Evolutionary conservation across 331 rosid genomes (phyloP).

Genomic region (Quercus tomentella): DNA sequence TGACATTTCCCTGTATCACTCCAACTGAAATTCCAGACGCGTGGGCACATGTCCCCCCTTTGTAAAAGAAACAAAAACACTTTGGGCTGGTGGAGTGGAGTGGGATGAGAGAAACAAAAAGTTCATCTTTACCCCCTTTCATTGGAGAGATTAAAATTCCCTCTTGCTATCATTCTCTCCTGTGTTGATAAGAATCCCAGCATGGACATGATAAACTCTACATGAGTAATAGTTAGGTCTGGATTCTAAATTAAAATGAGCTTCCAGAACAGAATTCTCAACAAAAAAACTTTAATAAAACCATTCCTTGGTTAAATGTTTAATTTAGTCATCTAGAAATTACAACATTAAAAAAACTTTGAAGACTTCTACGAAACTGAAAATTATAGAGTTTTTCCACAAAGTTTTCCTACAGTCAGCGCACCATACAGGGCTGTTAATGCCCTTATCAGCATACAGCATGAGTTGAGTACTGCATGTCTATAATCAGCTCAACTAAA

Average conservation of each 20-base stretch:
- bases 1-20: slow-evolving; percentile 1
- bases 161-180: slow-evolving; percentile 15
- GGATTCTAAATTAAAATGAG: slow-evolving; percentile 7
- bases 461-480: background rate
- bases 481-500: background rate
- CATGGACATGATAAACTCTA: slow-evolving; percentile 20
- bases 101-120: slow-evolving; percentile 23
- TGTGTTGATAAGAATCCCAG: slow-evolving; percentile 40
- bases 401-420: background rate
- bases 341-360: background rate
- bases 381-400: background rate
- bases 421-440: background rate
- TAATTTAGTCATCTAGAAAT: background rate
- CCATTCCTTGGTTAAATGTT: background rate
- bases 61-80: slow-evolving; percentile 33
- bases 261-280: background rate
- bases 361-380: background rate
- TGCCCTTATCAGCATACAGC: background rate
- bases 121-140: slow-evolving; percentile 2
- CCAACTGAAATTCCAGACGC: slow-evolving; percentile 27
- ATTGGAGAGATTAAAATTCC: slow-evolving; percentile 33
- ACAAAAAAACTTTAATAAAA: background rate
- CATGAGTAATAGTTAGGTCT: background rate
- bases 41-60: slow-evolving; percentile 32
- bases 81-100: slow-evolving; percentile 9